A percentile compares a stretch with the other conserved stretches of the same genome.
These are phyloP conservation scores for Aegilops tauschii DNA, from an alignment of 176 grass and related monocot species.

Conservation along the genomic window DNA sequence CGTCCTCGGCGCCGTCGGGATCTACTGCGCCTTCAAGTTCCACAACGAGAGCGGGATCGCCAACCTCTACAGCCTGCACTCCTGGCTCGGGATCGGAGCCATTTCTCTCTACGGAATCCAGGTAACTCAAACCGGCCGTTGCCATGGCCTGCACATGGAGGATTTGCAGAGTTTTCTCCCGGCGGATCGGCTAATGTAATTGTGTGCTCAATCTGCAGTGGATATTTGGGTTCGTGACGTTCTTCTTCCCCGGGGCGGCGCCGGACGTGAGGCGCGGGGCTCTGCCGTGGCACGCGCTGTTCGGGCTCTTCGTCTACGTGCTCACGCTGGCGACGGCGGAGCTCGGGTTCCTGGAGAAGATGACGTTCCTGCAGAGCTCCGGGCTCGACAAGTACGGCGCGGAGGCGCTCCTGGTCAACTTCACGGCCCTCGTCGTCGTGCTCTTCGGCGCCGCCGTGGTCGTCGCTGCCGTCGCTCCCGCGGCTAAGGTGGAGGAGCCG, in stretches of 20 bases:
- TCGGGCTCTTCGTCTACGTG: constrained; percentile 86
- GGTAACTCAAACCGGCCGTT: constrained; percentile 13
- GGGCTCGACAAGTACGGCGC: constrained; percentile 73
- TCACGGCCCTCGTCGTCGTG: constrained; percentile 64
- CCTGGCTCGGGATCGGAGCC: constrained; percentile 85
- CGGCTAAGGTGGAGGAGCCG: constrained; percentile 38
- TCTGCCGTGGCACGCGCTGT: constrained; percentile 86
- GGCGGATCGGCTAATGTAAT: neutral
- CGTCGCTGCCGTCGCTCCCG: constrained; percentile 53
- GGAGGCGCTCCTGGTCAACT: constrained; percentile 85
- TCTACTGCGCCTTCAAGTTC: constrained; percentile 83
- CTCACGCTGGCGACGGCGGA: constrained; percentile 69
- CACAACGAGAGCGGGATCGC: constrained; percentile 93
- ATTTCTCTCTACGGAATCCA: constrained; percentile 71
- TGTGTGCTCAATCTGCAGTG: constrained; percentile 38
- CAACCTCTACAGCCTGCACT: constrained; percentile 94
- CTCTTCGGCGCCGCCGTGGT: constrained; percentile 66
- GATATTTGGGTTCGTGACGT: constrained; percentile 74
- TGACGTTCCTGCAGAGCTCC: constrained; percentile 77
- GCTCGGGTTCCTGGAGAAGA: constrained; percentile 89
- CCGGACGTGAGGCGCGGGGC: constrained; percentile 48
- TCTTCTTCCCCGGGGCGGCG: constrained; percentile 63
- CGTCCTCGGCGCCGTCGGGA: constrained; percentile 67
- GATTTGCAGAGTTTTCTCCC: neutral
- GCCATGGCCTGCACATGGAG: neutral